A percentile compares a stretch with the other conserved stretches of the same genome.
These are phyloP conservation scores for Ceratorhiza oryzae-sativae DNA, from an alignment of 1,284 basidiomycete species.

Conservation along the genomic window DNA sequence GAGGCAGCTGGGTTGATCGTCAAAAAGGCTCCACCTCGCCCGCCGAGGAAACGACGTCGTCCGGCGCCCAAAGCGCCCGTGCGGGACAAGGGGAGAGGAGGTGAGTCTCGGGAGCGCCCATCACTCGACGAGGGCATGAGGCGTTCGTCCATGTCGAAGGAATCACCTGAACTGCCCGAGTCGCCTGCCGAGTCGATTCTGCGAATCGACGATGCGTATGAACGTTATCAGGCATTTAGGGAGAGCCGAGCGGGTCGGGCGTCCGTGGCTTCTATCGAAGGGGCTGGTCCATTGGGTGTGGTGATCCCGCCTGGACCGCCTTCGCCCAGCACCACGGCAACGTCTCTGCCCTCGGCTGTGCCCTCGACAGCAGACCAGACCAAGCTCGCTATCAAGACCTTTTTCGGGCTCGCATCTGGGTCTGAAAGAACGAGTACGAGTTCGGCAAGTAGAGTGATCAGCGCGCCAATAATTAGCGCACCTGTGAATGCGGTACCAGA, in stretches of 20 bases:
- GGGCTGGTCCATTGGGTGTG: constrained; percentile 51
- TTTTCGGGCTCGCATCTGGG: constrained; percentile 64
- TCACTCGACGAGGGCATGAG: constrained; percentile 50
- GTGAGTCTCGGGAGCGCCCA: constrained; percentile 45
- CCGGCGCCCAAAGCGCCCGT: constrained; percentile 52
- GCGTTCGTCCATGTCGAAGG: constrained; percentile 1
- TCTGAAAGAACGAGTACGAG: constrained; percentile 39
- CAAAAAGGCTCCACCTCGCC: constrained; percentile 50
- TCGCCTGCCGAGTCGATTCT: constrained; percentile 52
- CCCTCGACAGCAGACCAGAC: constrained; percentile 45
- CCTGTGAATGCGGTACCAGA: constrained; percentile 51
- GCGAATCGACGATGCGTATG: constrained; percentile 85
- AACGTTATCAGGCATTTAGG: constrained; percentile 83
- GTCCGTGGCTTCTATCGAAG: constrained; percentile 64
- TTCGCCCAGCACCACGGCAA: constrained; percentile 43
- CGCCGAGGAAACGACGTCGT: constrained; percentile 53
- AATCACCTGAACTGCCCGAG: constrained; percentile 62
- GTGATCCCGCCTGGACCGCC: constrained; percentile 37
- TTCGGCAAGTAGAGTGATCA: constrained; percentile 44
- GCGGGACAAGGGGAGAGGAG: constrained; percentile 48
- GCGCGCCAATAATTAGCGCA: constrained; percentile 49
- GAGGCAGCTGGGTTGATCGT: constrained; percentile 88
- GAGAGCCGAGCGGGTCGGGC: constrained; percentile 60
- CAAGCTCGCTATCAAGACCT: constrained; percentile 54
- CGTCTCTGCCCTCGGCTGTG: constrained; percentile 46